A percentile compares a stretch with the other conserved stretches of the same genome.
These are phyloP conservation scores for Zygosaccharomyces pseudobailii DNA, from an alignment of 1,139 yeast genomes.

Conservation along the genomic window DNA sequence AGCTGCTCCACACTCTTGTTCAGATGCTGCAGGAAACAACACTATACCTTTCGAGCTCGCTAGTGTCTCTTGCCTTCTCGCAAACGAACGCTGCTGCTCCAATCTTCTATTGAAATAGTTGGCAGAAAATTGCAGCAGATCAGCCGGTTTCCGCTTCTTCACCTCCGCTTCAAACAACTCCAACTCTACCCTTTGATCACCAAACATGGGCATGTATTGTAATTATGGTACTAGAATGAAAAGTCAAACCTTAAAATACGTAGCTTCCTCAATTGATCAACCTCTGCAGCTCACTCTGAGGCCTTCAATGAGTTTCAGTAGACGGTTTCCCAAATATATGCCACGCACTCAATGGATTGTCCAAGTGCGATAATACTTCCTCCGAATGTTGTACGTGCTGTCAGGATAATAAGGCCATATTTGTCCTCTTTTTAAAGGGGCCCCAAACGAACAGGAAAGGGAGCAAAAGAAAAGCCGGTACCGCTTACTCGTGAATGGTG, in stretches of 20 bases:
- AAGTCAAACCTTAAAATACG: not conserved
- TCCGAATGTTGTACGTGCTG: not conserved
- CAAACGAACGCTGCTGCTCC: constrained; percentile 53
- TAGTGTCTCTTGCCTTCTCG: constrained; percentile 50
- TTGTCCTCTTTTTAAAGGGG: constrained; percentile 8
- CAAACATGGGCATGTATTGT: constrained; percentile 34
- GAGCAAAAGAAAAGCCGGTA: constrained; percentile 2
- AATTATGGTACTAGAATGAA: not conserved
- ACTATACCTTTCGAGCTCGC: constrained; percentile 52
- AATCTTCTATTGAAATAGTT: constrained; percentile 61
- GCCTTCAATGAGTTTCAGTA: not conserved
- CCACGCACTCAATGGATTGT: not conserved
- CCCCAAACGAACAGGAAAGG: constrained; percentile 5
- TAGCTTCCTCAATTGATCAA: not conserved
- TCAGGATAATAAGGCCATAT: not conserved
- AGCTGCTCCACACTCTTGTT: constrained; percentile 17
- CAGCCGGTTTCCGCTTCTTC: constrained; percentile 57
- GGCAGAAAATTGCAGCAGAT: constrained; percentile 70
- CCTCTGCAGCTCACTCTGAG: not conserved
- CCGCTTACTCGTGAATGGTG: constrained; percentile 6
- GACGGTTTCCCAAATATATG: not conserved
- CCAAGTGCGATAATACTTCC: not conserved
- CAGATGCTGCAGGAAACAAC: constrained; percentile 40
- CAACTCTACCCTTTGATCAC: constrained; percentile 49
- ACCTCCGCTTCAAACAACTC: constrained; percentile 61